Conservation (phyloP, 371 early-diverging fungal genomes). For the Rhizopus arrhizus region DNA sequence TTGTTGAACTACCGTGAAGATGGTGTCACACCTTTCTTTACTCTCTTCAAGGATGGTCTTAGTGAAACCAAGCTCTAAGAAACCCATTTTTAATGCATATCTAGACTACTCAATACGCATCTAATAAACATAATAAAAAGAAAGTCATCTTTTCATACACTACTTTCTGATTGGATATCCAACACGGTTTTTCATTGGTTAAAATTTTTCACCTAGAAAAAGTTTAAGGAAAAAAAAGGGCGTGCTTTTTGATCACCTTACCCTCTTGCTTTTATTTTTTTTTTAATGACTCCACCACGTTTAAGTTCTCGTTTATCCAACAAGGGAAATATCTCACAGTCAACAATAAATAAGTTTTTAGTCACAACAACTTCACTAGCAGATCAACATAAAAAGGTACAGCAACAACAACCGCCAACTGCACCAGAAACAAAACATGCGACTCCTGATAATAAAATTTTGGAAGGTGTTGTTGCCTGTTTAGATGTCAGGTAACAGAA, state of each 20-base stretch:
- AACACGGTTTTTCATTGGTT: neutral
- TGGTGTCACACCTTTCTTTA: constrained; percentile 89
- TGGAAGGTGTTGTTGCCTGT: constrained; percentile 48
- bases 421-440: constrained; percentile 6
- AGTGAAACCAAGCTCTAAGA: constrained; percentile 72
- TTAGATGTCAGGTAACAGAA: constrained; percentile 42
- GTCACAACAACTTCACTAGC: neutral
- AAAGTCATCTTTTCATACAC: no score
- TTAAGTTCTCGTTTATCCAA: neutral
- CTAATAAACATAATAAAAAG: no score
- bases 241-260: neutral
- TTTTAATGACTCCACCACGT: neutral
- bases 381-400: neutral
- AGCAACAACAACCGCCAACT: neutral
- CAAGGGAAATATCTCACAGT: no score
- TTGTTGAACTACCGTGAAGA: constrained; percentile 95
- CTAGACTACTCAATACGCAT: no score
- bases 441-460: constrained; percentile 24
- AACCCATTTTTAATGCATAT: no score
- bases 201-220: neutral
- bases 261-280: no score
- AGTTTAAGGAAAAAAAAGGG: neutral
- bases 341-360: neutral
- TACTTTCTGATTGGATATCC: no score
- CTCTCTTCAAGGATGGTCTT: constrained; percentile 92